A percentile compares a stretch with the other conserved stretches of the same genome.
These are phyloP conservation scores for Puya raimondii DNA, from an alignment of 176 grass and related monocot genomes.

Conservation along the genomic window DNA sequence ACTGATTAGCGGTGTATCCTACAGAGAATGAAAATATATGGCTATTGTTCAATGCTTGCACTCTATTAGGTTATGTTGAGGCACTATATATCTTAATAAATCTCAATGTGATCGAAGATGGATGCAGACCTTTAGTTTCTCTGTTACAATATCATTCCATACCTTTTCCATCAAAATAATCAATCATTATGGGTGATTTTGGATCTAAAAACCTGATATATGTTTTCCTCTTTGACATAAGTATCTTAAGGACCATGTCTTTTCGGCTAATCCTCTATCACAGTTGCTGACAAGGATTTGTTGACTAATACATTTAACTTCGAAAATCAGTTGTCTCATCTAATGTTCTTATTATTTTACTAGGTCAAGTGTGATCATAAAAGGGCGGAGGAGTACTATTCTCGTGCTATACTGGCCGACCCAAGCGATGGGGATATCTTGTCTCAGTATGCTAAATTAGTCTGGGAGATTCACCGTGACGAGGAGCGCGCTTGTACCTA, in stretches of 20 bases:
- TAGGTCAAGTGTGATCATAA: constrained; percentile 52
- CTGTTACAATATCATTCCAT: too few relatives aligned
- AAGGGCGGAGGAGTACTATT: constrained; percentile 89
- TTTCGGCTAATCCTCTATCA: background rate
- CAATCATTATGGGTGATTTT: too few relatives aligned
- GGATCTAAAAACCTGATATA: background rate
- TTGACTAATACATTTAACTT: background rate
- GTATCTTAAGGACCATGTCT: background rate
- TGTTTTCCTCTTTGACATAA: too few relatives aligned
- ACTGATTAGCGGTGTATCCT: too few relatives aligned
- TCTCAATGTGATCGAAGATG: too few relatives aligned
- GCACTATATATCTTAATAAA: too few relatives aligned
- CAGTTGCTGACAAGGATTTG: background rate
- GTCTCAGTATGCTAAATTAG: constrained; percentile 79
- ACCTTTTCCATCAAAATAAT: too few relatives aligned
- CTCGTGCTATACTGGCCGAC: constrained; percentile 68
- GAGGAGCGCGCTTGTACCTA: constrained; percentile 74
- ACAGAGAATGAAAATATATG: too few relatives aligned
- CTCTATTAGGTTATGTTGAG: too few relatives aligned
- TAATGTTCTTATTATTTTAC: background rate
- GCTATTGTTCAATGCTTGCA: too few relatives aligned
- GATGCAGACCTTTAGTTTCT: too few relatives aligned
- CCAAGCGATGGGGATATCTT: constrained; percentile 74
- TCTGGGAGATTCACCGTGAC: constrained; percentile 77
- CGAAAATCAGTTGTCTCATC: background rate